phyloP scores from a whole-genome alignment of 2,329 filamentous ascomycete species.

The Phialemonium atrogriseum region DNA sequence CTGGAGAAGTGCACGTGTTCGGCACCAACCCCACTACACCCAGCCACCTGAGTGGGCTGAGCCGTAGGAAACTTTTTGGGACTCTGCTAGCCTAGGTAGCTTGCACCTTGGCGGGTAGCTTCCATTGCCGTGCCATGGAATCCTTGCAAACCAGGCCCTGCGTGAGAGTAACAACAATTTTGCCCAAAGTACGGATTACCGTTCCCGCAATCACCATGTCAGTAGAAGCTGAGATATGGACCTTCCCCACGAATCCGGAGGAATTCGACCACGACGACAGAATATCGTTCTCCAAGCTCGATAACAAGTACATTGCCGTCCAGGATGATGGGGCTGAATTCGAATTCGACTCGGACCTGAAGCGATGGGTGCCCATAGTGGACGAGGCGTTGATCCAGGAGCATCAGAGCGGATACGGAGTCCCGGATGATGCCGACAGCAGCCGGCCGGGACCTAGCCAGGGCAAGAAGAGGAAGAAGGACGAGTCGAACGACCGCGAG shows the following conservation, averaged over 20 bases:
- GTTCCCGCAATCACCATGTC: too few relatives aligned
- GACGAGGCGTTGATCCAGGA: constrained; percentile 24
- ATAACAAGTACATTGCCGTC: constrained; percentile 76
- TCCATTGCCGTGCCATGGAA: too few relatives aligned
- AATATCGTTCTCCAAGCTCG: constrained; percentile 78
- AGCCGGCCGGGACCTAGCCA: too few relatives aligned
- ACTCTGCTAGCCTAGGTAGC: too few relatives aligned
- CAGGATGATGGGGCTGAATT: constrained; percentile 79
- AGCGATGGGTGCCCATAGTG: constrained; percentile 61
- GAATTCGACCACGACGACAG: constrained; percentile 72
- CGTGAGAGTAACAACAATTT: too few relatives aligned
- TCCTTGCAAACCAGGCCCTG: too few relatives aligned
- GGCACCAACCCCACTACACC: too few relatives aligned
- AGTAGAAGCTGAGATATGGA: constrained; percentile 20
- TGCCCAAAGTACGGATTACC: too few relatives aligned
- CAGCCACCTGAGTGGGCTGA: too few relatives aligned
- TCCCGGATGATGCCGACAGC: constrained; percentile 6
- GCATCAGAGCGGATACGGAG: constrained; percentile 19
- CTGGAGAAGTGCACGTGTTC: too few relatives aligned
- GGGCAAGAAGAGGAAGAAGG: constrained; percentile 35
- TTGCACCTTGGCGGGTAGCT: too few relatives aligned
- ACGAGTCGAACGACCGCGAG: constrained; percentile 27
- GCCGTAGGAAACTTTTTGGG: too few relatives aligned
- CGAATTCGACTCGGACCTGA: constrained; percentile 64
- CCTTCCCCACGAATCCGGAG: constrained; percentile 51